These are phyloP conservation scores for Chaetomium sp. DNA, from an alignment of 2,329 filamentous ascomycete genomes.

Conservation along the genomic window DNA sequence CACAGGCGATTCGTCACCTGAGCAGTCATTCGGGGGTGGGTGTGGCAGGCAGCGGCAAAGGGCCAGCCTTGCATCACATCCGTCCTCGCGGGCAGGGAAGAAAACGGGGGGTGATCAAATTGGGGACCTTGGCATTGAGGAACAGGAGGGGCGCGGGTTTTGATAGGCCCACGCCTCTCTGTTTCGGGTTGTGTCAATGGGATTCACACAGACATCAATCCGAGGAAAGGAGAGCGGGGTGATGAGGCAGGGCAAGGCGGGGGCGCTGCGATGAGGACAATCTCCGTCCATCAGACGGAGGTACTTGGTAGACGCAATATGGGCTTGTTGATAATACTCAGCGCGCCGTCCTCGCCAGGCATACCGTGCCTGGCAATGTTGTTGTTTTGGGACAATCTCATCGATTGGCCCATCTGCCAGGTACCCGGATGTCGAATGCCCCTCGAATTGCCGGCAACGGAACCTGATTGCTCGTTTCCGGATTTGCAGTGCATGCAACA, in stretches of 20 bases:
- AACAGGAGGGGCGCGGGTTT: not conserved
- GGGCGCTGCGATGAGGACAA: not conserved
- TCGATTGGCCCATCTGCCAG: constrained; percentile 21
- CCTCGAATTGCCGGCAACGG: not conserved
- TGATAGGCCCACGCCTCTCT: constrained; percentile 14
- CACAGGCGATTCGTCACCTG: constrained; percentile 21
- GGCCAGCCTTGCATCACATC: not conserved
- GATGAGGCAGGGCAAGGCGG: not conserved
- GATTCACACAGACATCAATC: constrained; percentile 1
- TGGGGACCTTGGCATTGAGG: not conserved
- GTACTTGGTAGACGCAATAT: not conserved
- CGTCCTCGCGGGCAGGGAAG: not conserved
- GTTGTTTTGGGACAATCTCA: constrained; percentile 4
- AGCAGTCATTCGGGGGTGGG: constrained; percentile 11
- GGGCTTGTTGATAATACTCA: not conserved
- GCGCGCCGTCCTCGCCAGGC: constrained; percentile 5
- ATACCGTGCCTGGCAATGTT: constrained; percentile 9
- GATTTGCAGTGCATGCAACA: constrained; percentile 14
- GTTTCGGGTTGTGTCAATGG: constrained; percentile 11
- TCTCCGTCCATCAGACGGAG: not conserved
- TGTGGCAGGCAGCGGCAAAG: constrained; percentile 4
- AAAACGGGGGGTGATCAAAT: constrained; percentile 1
- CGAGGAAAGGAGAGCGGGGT: not conserved
- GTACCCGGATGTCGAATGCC: constrained; percentile 15
- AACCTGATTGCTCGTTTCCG: constrained; percentile 5